These are phyloP conservation scores for Cafeteria roenbergensis DNA, from an alignment of 108 stramenopile genomes.

Conservation along the genomic window DNA sequence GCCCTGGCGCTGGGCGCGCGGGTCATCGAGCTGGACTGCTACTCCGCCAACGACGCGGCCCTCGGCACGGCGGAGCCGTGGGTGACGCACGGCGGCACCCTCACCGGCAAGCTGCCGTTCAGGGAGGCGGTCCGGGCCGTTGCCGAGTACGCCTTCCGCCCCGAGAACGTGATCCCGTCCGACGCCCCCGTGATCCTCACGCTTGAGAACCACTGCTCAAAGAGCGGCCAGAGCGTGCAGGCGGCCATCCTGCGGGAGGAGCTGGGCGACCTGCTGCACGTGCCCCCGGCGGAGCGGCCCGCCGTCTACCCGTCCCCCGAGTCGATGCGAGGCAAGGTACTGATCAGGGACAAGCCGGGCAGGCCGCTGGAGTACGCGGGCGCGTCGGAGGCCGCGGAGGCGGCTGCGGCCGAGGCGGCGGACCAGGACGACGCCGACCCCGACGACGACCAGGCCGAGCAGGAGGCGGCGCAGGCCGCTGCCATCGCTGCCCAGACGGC, in stretches of 20 bases:
- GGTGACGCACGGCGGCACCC: constrained; percentile 79
- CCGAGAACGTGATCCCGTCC: constrained; percentile 9
- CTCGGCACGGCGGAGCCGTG: constrained; percentile 36
- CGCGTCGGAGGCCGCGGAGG: neutral
- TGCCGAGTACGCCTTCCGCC: constrained; percentile 38
- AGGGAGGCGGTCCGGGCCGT: constrained; percentile 53
- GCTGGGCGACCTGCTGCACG: neutral
- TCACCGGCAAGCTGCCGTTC: constrained; percentile 69
- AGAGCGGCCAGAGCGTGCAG: constrained; percentile 62
- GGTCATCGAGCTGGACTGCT: constrained; percentile 89
- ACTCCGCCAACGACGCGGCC: constrained; percentile 58
- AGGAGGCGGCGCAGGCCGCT: constrained; percentile 22
- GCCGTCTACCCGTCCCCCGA: constrained; percentile 55
- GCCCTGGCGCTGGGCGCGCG: constrained; percentile 72
- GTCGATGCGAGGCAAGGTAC: constrained; percentile 40
- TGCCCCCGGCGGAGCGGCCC: neutral
- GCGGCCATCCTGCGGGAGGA: constrained; percentile 32
- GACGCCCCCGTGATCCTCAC: constrained; percentile 77
- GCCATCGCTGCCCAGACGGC: neutral
- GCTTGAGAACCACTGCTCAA: constrained; percentile 84
- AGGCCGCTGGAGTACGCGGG: neutral
- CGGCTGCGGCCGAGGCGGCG: constrained; percentile 5
- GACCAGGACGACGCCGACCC: constrained; percentile 17
- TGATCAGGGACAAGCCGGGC: constrained; percentile 15
- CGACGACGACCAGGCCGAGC: constrained; percentile 28